Evolutionary conservation across 2,329 filamentous ascomycete genomes (phyloP).

Genomic region (Graphilbum sp.): DNA sequence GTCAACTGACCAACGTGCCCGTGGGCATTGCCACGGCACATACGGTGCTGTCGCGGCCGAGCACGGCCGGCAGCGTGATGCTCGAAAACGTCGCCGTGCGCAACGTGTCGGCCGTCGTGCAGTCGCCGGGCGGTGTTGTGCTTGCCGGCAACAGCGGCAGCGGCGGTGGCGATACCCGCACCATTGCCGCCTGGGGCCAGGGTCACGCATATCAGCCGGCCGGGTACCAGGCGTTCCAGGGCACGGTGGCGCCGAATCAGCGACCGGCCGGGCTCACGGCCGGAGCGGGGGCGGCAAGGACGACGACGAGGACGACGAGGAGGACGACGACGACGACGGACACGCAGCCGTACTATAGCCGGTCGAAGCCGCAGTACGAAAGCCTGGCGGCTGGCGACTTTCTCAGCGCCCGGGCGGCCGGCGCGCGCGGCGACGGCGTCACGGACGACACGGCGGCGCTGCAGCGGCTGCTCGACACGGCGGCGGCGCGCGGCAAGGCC

Average conservation of each 20-base stretch:
- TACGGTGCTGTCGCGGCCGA: conserved; percentile 20
- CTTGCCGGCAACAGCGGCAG: conserved; percentile 36
- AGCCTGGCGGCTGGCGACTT: conserved; percentile 38
- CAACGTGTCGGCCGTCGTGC: conserved; percentile 23
- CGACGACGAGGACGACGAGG: too few species aligned
- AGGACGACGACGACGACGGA: conserved; percentile 7
- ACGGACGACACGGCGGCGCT: conserved; percentile 1
- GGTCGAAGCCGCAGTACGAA: conserved; percentile 60
- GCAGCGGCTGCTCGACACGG: conserved; percentile 28
- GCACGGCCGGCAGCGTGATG: conserved; percentile 38
- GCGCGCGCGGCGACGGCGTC: neutral
- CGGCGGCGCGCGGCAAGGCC: conserved; percentile 29
- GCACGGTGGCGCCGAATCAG: conserved; percentile 24
- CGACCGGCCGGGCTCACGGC: conserved; percentile 38
- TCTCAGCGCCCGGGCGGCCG: neutral
- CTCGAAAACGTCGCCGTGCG: conserved; percentile 30
- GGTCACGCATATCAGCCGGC: conserved; percentile 43
- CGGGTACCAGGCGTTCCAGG: conserved; percentile 28
- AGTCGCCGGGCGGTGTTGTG: conserved; percentile 24
- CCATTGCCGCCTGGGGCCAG: conserved; percentile 47
- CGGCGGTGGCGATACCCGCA: conserved; percentile 22
- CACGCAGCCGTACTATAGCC: conserved; percentile 32
- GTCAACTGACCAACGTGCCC: conserved; percentile 44
- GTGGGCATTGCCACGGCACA: conserved; percentile 49
- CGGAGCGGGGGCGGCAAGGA: too few species aligned